Evolutionary conservation across 345 rosid genomes (phyloP).

Genomic region (Euphorbia lathyris): DNA sequence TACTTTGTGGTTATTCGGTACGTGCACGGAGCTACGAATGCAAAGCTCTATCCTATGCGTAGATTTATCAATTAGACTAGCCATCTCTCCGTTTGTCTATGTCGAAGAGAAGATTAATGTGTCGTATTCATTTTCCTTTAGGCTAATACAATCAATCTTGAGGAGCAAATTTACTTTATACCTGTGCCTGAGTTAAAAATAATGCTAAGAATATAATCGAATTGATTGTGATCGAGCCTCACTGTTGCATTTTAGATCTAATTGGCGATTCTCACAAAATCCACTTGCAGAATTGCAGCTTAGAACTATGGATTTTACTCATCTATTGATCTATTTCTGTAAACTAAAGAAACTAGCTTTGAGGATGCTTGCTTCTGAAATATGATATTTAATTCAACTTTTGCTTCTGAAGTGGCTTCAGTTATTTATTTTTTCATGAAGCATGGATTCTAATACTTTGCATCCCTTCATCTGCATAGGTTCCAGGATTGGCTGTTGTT

Average conservation of each 20-base stretch:
- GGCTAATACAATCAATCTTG: neutral
- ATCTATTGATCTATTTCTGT: neutral
- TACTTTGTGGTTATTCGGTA: no score
- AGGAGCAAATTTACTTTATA: neutral
- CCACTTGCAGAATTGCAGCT: no score
- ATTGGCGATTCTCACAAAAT: neutral
- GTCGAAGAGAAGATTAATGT: neutral
- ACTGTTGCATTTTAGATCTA: neutral
- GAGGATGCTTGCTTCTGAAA: neutral
- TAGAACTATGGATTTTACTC: neutral
- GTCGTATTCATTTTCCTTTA: no score
- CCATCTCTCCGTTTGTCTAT: neutral
- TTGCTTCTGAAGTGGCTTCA: no score
- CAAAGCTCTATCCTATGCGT: no score
- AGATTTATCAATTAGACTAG: neutral
- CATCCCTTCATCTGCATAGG: constrained; percentile 37
- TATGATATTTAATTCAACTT: no score
- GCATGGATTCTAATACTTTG: neutral
- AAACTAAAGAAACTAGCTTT: neutral
- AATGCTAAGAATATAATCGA: neutral
- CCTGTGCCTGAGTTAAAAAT: neutral
- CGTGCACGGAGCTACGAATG: neutral
- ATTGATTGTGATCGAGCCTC: neutral
- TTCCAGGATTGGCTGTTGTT: constrained; percentile 87
- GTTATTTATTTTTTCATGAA: neutral